Base-by-base conservation (phyloP, 2,329 filamentous ascomycete genomes). In the Didymella sp. region DNA sequence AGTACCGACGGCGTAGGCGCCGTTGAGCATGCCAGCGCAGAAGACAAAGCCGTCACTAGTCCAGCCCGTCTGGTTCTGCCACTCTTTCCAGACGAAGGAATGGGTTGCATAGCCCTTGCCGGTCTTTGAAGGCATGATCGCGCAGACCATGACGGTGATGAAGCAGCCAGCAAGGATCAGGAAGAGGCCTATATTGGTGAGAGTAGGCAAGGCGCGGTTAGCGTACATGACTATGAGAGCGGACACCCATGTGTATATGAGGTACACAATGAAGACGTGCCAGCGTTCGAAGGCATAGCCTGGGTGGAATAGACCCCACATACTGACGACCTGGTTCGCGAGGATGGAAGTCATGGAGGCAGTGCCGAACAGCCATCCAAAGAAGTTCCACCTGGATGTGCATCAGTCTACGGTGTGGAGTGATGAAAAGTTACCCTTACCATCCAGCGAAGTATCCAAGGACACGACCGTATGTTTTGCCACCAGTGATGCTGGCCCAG, bases 1-100 rank as follows among this genome's bases (percentile, higher is more conserved):
- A 1, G 85, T 84, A 6, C 87, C 89, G 11, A 90, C 84, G 41
- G 85, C 84, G 69, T 85, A 91, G 3, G 88, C 88, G 11, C 87
- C 88, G 64, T 91, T 91, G 22, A 89, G 78, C 71, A 89, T 87
- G 17, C 87, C 87, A 0, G 84, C 77, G 24, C 88, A 76, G 60
- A 89, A 89, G 2, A 86, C 85, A n/a, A 89, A 83, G 15, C 85
- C 85, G 41, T 84, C 78, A 49, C 77, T 82, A 1, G 61, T 63
- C 62, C 77, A 82, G 0, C 80, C 80, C 0, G 80, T 79, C 50
- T 76, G 68, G 53, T 82, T 82, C n/a, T 63, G 56, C 75, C 78
- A 82, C 5, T 81, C 76, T 11, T 66, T 70, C 79, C 78, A 82
- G 0, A 82, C 79, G 50, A 80, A 81, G 0, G 61, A 63, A 17